Evolutionary conservation across 176 grass and related monocot genomes (phyloP).

Genomic region (Calamus simplicifolius): DNA sequence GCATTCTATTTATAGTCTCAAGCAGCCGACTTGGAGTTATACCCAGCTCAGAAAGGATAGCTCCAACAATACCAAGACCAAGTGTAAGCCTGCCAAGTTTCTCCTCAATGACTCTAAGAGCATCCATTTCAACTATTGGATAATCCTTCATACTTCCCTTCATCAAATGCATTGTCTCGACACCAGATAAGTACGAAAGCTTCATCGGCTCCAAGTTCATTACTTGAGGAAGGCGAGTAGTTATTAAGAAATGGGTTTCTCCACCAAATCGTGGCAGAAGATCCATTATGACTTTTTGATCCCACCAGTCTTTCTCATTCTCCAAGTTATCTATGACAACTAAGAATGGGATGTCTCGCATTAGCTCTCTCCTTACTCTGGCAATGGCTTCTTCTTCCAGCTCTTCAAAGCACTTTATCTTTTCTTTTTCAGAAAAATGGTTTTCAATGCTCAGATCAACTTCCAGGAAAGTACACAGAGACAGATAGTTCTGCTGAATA

Average conservation of each 20-base stretch:
- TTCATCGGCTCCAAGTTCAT: conserved; percentile 95
- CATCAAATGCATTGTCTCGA: conserved; percentile 85
- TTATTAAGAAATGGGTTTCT: conserved; percentile 90
- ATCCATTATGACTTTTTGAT: conserved; percentile 65
- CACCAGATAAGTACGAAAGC: conserved; percentile 86
- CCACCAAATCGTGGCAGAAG: conserved; percentile 78
- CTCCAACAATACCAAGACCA: conserved; percentile 66
- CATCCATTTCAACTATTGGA: conserved; percentile 71
- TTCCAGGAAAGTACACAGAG: conserved; percentile 62
- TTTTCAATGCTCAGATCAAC: conserved; percentile 54
- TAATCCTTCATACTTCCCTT: conserved; percentile 78
- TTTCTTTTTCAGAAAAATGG: conserved; percentile 63
- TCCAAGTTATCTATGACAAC: conserved; percentile 95
- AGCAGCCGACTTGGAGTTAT: conserved; percentile 84
- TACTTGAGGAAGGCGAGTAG: conserved; percentile 59
- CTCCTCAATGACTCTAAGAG: conserved; percentile 78
- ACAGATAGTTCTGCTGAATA: conserved; percentile 78
- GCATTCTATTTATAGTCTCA: conserved; percentile 84
- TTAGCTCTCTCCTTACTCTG: conserved; percentile 74
- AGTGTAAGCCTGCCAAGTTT: conserved; percentile 88
- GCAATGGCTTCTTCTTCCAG: conserved; percentile 89
- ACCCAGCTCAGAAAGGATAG: conserved; percentile 89
- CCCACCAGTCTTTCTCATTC: conserved; percentile 97
- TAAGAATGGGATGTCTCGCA: conserved; percentile 78
- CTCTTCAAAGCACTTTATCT: conserved; percentile 82